Conservation (phyloP, 129 eudicot species). For the Arctium minus region DNA sequence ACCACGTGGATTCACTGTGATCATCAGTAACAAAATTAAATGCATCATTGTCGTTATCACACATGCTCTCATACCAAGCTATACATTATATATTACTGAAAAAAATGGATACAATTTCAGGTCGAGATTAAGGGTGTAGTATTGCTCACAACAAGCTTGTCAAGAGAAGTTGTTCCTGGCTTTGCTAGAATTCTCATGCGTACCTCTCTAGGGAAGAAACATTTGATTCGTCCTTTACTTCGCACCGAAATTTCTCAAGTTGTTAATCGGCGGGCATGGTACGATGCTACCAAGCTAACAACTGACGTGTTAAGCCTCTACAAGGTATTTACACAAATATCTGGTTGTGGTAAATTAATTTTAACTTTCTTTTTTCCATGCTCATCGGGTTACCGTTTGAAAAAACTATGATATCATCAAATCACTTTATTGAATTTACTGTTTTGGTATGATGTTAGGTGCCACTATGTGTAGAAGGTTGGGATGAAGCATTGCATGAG, state of each 20-base stretch:
- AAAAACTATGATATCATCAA: neutral
- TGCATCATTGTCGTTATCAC: neutral
- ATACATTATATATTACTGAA: neutral
- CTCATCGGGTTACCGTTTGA: no score
- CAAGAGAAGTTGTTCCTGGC: constrained; percentile 93
- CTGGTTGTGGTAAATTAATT: neutral
- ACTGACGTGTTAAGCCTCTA: constrained; percentile 77
- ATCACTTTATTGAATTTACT: neutral
- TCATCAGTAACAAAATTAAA: neutral
- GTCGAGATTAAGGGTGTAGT: constrained; percentile 75
- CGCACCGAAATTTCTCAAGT: constrained; percentile 92
- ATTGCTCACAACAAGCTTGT: constrained; percentile 64
- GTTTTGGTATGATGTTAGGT: constrained; percentile 48
- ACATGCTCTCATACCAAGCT: no score
- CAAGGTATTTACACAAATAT: constrained; percentile 46
- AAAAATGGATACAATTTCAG: constrained; percentile 36
- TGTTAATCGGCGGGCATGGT: constrained; percentile 96
- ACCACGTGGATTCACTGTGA: neutral
- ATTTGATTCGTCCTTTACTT: constrained; percentile 74
- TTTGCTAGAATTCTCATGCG: constrained; percentile 90
- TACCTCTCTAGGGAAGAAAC: constrained; percentile 88
- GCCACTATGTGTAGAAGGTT: constrained; percentile 86
- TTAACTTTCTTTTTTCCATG: neutral
- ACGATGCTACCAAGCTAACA: constrained; percentile 89
- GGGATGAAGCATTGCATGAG: constrained; percentile 98